Evolutionary conservation across 2,329 filamentous ascomycete species (phyloP), one percentile per base, ranked within the genome.

Genomic region (Akanthomyces lecanii): DNA sequence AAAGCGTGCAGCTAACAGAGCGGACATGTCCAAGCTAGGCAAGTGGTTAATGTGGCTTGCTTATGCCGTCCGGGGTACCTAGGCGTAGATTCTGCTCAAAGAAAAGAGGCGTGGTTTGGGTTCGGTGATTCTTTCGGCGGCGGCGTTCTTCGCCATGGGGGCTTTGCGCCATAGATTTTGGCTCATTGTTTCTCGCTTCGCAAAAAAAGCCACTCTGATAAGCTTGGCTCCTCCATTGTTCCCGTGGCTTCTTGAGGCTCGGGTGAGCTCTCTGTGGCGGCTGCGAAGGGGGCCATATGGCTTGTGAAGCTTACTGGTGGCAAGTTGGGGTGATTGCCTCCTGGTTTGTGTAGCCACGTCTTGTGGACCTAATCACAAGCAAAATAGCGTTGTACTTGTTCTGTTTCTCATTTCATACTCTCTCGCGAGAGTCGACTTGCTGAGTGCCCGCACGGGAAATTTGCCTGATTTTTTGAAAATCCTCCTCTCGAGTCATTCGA

Each of bases 101-200:
- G 16, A 4, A 11, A 8, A 21, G 30, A n/a, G 23, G 40, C 47
- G n/a, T n/a, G 12, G 25, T 40, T 30, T 58, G 54, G 44, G 61
- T 58, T 63, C 47, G 61, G 61, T 51, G 61, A 57, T 57, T 57
- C 54, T 63, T 61, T 61, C 58, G 58, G 58, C 28, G 14, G 36
- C 36, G 14, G 36, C 36, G 50, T 12, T 61, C 11, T 60, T 3
- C 12, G 28, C 38, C 48, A 44, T 44, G 57, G 38, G 28, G 23
- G 12, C 30, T 57, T 51, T 40, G 40, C 50, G 50, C 50, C 50
- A 53, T 47, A 36, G n/a, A 30, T 48, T 61, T 28, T 3, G 21
- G 21, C 40, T 36, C 42, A 38, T 55, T 48, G 51, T 48, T 30
- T 61, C 18, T 61, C 25, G 42, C 44, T 48, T 53, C 25, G n/a